Evolutionary conservation across 2,329 filamentous ascomycete genomes (phyloP), one percentile per base, ranked within the genome.

Genomic region (Delphinella strobiligena): DNA sequence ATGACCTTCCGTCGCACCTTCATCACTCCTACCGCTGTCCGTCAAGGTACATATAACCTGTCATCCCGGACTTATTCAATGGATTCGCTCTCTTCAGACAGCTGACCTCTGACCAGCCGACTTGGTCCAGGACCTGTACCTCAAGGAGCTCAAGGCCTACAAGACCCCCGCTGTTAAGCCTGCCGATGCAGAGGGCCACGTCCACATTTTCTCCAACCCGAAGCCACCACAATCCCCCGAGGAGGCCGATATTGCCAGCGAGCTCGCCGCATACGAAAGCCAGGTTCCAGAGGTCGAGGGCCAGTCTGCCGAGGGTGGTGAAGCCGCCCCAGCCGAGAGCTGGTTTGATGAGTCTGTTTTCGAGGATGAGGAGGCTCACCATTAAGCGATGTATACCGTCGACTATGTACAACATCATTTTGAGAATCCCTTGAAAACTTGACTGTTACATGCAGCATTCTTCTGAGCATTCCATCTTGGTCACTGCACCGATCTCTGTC

Each of bases 51-150:
- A 61, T 64, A n/a, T n/a, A 18, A 34, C 17, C 19, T 19, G 16
- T 27, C 41, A 17, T 42, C 36, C 34, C 12, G 14, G 15, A 33
- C 17, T 11, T 14, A 3, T 5, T 16, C n/a, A 17, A 19, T 37
- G 34, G 31, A 33, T 36, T 24, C 2, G n/a, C 18, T 27, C 24
- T 37, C 36, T 27, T 7, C 22, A 27, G 22, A 27, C 22, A 7
- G 22, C 22, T 46, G 34, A 43, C 38, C 22, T 19, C n/a, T 30
- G 5, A 5, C 18, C 45, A 96, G 91, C 85, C 78, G 91, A 98
- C 66, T 78, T 94, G 58, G 85, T 98, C 55, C 91, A 96, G 69
- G 89, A 96, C 63, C 77, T 98, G 60, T 98, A 98, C 75, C 79
- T 98, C 54, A 82, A 81, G 65, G 88, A 96, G 69, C 79, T 98